These are phyloP conservation scores for Metschnikowia proteae DNA, from an alignment of 805 yeast species.

Conservation along the genomic window DNA sequence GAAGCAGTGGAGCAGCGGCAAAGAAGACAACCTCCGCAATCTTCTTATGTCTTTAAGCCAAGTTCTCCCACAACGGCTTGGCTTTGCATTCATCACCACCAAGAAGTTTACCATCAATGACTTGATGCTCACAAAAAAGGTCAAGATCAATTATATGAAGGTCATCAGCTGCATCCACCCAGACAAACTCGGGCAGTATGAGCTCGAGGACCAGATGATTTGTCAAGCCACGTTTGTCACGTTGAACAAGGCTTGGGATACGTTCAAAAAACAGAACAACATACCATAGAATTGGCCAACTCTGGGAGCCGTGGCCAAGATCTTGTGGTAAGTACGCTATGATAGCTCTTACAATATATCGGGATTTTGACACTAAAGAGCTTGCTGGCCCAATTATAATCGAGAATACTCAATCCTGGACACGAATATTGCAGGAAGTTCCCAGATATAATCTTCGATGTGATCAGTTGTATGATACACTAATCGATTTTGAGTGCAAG, in stretches of 20 bases:
- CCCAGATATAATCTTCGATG: no score
- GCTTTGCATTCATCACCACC: slow-evolving; percentile 28
- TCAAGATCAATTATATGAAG: slow-evolving; percentile 77
- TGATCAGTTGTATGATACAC: no score
- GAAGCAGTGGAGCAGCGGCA: slow-evolving; percentile 64
- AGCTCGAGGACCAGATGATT: slow-evolving; percentile 71
- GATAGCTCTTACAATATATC: no score
- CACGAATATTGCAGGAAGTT: no score
- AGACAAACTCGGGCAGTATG: slow-evolving; percentile 67
- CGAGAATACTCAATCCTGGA: no score
- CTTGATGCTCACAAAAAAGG: slow-evolving; percentile 83
- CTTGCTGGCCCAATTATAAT: no score
- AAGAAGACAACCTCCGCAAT: slow-evolving; percentile 77
- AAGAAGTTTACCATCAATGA: slow-evolving; percentile 59
- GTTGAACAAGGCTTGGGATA: slow-evolving; percentile 84
- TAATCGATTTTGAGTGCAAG: no score
- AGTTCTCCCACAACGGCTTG: slow-evolving; percentile 47
- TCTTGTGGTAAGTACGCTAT: no score
- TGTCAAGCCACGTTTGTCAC: slow-evolving; percentile 85
- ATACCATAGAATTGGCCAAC: no score
- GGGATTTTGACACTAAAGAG: no score
- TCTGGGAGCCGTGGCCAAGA: no score
- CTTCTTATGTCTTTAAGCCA: slow-evolving; percentile 65
- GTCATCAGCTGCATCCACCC: slow-evolving; percentile 78
- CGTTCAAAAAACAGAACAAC: slow-evolving; percentile 21